Percentiles rank a stretch among this genome's conserved stretches.
Conservation (phyloP, 805 yeast species). For the Lipomyces oligophaga region DNA sequence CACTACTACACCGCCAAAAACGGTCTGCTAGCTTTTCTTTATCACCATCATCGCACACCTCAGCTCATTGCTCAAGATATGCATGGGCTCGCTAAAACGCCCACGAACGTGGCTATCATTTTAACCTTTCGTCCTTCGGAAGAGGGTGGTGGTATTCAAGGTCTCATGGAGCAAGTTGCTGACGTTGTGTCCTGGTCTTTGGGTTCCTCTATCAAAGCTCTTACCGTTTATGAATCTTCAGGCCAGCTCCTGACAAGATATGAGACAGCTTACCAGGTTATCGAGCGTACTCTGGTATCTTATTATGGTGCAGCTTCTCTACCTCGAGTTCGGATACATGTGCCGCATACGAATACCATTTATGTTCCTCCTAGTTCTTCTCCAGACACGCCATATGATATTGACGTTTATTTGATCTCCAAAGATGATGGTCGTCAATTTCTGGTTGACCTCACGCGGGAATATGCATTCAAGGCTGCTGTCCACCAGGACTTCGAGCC, state of each 20-base stretch:
- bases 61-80: conserved; percentile 84
- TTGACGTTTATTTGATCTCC: conserved; percentile 65
- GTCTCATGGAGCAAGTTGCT: conserved; percentile 68
- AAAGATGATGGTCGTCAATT: conserved; percentile 84
- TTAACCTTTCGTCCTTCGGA: conserved; percentile 68
- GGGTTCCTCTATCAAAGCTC: conserved; percentile 74
- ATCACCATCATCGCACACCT: conserved; percentile 51
- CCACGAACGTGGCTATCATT: conserved; percentile 72
- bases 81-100: conserved; percentile 65
- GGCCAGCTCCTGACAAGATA: conserved; percentile 18
- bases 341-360: conserved; percentile 13
- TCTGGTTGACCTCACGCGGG: conserved; percentile 79
- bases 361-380: conserved; percentile 27
- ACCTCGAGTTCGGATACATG: conserved; percentile 12
- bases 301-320: conserved; percentile 16
- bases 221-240: conserved; percentile 65
- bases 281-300: conserved; percentile 13
- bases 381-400: conserved; percentile 36
- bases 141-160: conserved; percentile 86
- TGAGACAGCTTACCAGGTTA: conserved; percentile 10
- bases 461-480: conserved; percentile 69
- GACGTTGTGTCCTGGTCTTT: conserved; percentile 83
- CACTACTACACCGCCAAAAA: conserved; percentile 24
- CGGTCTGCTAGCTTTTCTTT: conserved; percentile 26
- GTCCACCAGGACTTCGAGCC: conserved; percentile 55